Conservation (phyloP, 768 basidiomycete genomes). For the Agrocybe praecox region DNA sequence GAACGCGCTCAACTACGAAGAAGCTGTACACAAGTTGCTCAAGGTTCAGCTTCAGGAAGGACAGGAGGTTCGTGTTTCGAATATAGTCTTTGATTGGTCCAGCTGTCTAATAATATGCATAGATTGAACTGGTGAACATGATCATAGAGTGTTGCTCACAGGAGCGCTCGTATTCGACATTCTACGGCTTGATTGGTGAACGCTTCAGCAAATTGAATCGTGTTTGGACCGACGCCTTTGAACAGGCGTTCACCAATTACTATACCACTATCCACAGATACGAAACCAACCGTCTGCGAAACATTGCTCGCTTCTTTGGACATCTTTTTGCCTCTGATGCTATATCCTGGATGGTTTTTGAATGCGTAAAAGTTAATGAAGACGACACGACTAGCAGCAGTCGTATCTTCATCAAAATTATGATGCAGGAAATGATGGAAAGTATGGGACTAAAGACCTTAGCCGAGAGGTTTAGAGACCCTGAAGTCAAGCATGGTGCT, state of each 20-base stretch:
- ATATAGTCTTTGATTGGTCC: neutral
- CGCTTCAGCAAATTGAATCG: constrained; percentile 96
- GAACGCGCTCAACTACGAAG: constrained; percentile 98
- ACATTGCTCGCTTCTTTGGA: constrained; percentile 96
- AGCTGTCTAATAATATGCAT: neutral
- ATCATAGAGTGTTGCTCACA: constrained; percentile 99
- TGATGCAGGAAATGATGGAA: constrained; percentile 96
- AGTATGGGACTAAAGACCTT: constrained; percentile 86
- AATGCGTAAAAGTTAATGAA: constrained; percentile 90
- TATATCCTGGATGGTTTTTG: constrained; percentile 86
- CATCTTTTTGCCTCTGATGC: constrained; percentile 87
- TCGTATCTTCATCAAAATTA: constrained; percentile 97
- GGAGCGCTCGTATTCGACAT: constrained; percentile 96
- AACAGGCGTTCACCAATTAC: constrained; percentile 85
- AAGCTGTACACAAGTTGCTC: constrained; percentile 97
- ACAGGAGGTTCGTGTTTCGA: constrained; percentile 70
- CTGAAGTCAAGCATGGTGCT: constrained; percentile 74
- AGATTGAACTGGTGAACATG: constrained; percentile 98
- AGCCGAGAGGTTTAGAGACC: constrained; percentile 89
- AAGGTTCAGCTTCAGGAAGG: constrained; percentile 92
- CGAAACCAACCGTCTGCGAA: constrained; percentile 96
- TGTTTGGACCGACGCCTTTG: constrained; percentile 89
- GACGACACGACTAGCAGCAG: constrained; percentile 96
- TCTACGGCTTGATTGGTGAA: constrained; percentile 95
- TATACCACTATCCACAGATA: constrained; percentile 98